These are phyloP conservation scores for Asclepias syriaca DNA, from an alignment of 257 asterid genomes.

Conservation along the genomic window DNA sequence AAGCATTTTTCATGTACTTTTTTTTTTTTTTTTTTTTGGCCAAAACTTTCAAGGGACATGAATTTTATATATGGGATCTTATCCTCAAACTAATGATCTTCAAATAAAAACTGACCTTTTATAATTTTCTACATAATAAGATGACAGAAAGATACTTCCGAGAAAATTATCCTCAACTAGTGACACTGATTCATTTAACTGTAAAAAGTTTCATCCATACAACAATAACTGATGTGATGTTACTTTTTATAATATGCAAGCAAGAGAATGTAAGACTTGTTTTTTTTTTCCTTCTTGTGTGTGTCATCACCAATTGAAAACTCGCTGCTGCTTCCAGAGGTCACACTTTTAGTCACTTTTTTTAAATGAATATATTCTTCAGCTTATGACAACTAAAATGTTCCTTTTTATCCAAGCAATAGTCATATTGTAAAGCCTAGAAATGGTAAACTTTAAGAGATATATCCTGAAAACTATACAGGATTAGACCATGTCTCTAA, in stretches of 20 bases:
- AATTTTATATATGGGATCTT: constrained; percentile 5
- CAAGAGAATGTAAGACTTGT: background rate
- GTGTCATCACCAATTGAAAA: background rate
- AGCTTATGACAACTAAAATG: background rate
- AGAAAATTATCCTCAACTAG: constrained; percentile 10
- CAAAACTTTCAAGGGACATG: background rate
- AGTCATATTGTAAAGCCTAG: background rate
- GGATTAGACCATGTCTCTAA: background rate
- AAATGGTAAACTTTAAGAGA: background rate
- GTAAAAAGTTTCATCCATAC: background rate
- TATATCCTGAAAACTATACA: constrained; percentile 1
- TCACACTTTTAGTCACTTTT: background rate
- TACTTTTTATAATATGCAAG: background rate
- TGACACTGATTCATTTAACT: background rate
- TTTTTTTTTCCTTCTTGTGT: background rate
- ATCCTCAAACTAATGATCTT: constrained; percentile 3
- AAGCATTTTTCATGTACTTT: background rate
- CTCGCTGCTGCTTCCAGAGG: background rate
- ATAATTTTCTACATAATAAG: constrained; percentile 7
- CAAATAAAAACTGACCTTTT: constrained; percentile 10
- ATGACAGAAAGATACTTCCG: constrained; percentile 11
- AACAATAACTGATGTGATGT: constrained; percentile 4
- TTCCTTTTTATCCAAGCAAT: background rate
- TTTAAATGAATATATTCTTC: background rate
- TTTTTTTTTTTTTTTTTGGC: no score